Evolutionary conservation across 148 eudicot genomes (phyloP).

Genomic region (Amaranthus palmeri): DNA sequence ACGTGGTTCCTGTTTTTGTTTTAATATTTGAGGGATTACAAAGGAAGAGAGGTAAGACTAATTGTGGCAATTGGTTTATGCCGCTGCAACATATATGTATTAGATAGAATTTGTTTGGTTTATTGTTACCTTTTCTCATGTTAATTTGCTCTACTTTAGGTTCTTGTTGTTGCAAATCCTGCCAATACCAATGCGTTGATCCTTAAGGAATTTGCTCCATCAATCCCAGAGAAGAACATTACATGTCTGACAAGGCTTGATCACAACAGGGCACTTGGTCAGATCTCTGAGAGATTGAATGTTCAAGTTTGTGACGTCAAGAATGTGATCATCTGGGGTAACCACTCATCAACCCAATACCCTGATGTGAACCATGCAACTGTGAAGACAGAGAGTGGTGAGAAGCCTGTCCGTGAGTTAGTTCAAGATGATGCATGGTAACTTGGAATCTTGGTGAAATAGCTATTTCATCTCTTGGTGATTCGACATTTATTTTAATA

Average conservation of each 20-base stretch:
- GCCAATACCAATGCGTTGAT: conserved; percentile 99
- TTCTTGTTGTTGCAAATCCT: conserved; percentile 98
- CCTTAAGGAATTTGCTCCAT: conserved; percentile 95
- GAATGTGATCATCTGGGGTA: conserved; percentile 98
- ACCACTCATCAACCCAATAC: conserved; percentile 92
- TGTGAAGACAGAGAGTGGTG: conserved; percentile 74
- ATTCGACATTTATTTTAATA: neutral
- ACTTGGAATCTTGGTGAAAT: neutral
- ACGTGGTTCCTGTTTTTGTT: neutral
- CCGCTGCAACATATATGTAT: too few species aligned
- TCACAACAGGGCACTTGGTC: conserved; percentile 99
- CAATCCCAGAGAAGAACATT: conserved; percentile 89
- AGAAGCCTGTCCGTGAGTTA: conserved; percentile 80
- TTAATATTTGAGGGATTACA: neutral
- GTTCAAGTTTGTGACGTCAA: conserved; percentile 87
- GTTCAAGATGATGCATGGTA: conserved; percentile 90
- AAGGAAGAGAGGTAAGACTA: neutral
- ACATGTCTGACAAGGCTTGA: conserved; percentile 89
- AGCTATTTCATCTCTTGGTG: neutral
- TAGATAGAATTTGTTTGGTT: too few species aligned
- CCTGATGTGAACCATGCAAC: conserved; percentile 99
- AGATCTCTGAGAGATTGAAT: conserved; percentile 81
- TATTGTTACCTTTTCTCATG: too few species aligned
- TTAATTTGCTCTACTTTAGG: conserved; percentile 35
- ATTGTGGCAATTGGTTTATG: too few species aligned